Evolutionary conservation across 2,329 filamentous ascomycete species (phyloP).

Genomic region (Fusarium brachygibbosum): DNA sequence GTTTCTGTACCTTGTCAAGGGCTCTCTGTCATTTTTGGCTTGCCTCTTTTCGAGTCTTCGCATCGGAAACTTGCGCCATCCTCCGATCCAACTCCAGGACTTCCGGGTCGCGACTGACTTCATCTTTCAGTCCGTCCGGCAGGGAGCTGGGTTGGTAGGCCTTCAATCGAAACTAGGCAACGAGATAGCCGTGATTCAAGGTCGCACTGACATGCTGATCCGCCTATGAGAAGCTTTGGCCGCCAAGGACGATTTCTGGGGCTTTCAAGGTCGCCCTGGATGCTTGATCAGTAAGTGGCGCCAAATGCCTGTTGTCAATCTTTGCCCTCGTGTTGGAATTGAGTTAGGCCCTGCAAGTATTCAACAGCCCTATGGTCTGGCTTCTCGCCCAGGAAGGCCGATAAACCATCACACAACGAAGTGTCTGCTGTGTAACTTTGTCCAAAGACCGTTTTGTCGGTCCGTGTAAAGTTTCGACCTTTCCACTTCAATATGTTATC

Average conservation of each 20-base stretch:
- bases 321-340: neutral
- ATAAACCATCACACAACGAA: neutral
- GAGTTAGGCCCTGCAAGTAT: neutral
- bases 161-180: slow-evolving; percentile 88
- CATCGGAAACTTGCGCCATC: neutral
- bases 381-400: neutral
- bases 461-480: neutral
- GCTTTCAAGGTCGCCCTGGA: slow-evolving; percentile 84
- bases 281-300: slow-evolving; percentile 87
- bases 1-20: neutral
- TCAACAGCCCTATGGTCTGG: neutral
- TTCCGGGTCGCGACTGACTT: too few relatives aligned
- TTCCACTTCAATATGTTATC: neutral
- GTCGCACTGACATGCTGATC: slow-evolving; percentile 82
- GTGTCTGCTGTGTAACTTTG: neutral
- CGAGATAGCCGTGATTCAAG: slow-evolving; percentile 85
- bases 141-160: too few relatives aligned
- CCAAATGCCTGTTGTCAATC: neutral
- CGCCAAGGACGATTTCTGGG: slow-evolving; percentile 85
- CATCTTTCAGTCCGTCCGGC: too few relatives aligned
- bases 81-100: neutral
- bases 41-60: neutral
- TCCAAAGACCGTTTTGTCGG: neutral
- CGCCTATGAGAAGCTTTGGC: slow-evolving; percentile 80
- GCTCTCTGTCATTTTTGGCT: neutral